Conservation (phyloP, 2,329 filamentous ascomycete genomes). For the Paradendryphiella salina region DNA sequence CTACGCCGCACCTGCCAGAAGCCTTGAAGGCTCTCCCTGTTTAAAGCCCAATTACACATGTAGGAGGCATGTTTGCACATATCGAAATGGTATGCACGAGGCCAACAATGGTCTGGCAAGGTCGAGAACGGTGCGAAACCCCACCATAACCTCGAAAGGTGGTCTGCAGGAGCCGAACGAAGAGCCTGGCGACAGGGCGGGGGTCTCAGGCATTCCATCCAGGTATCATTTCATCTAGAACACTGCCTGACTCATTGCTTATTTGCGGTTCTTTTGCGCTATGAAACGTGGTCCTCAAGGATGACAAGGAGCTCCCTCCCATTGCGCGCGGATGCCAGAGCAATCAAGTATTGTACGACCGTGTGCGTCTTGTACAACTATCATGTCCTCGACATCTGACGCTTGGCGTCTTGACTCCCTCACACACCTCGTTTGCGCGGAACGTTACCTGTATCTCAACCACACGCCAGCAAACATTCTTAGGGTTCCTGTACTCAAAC, state of each 20-base stretch:
- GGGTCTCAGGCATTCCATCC: constrained; percentile 14
- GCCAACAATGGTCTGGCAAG: background rate
- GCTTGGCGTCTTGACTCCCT: constrained; percentile 3
- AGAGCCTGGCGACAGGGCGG: constrained; percentile 16
- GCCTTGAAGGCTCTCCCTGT: background rate
- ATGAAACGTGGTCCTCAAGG: constrained; percentile 21
- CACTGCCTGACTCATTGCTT: constrained; percentile 27
- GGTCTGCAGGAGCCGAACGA: constrained; percentile 1
- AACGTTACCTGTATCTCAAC: constrained; percentile 2
- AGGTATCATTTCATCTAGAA: constrained; percentile 27
- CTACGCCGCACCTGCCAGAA: constrained; percentile 8
- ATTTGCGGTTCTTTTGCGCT: constrained; percentile 15
- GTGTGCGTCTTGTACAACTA: constrained; percentile 13
- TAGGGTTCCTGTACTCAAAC: background rate
- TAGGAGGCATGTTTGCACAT: constrained; percentile 1
- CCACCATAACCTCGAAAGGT: constrained; percentile 2
- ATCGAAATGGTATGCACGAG: constrained; percentile 3
- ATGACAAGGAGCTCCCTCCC: constrained; percentile 18
- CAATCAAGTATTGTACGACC: constrained; percentile 21
- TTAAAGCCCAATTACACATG: background rate
- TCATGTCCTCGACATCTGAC: constrained; percentile 16
- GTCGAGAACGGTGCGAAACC: constrained; percentile 6
- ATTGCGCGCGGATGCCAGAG: constrained; percentile 19
- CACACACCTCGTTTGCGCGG: constrained; percentile 4
- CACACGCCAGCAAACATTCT: background rate